phyloP scores from a whole-genome alignment of 2,329 filamentous ascomycete species.

The Xylariaceae sp. region DNA sequence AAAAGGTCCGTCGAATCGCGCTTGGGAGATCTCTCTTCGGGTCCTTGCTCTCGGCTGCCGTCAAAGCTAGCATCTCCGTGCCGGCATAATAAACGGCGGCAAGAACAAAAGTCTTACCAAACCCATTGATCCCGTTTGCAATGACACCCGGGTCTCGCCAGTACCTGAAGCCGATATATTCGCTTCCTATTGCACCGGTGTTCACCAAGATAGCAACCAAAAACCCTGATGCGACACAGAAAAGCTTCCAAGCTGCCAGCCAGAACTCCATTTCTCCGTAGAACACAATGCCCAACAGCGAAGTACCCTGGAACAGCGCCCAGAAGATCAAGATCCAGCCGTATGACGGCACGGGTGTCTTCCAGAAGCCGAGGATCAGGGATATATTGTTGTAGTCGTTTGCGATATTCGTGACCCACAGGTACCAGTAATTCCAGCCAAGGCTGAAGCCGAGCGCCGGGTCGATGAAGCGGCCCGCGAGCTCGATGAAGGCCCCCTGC shows the following conservation, averaged over 20 bases:
- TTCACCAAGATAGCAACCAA: slow-evolving; percentile 44
- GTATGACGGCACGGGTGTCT: slow-evolving; percentile 49
- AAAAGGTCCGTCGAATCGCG: slow-evolving; percentile 41
- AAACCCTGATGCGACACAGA: slow-evolving; percentile 42
- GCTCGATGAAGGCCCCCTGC: slow-evolving; percentile 57
- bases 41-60: slow-evolving; percentile 42
- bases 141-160: slow-evolving; percentile 44
- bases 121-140: slow-evolving; percentile 44
- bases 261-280: slow-evolving; percentile 44
- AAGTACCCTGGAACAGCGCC: slow-evolving; percentile 49
- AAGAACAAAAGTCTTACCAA: slow-evolving; percentile 44
- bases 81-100: slow-evolving; percentile 46
- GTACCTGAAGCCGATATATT: slow-evolving; percentile 44
- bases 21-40: slow-evolving; percentile 40
- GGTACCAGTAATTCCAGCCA: slow-evolving; percentile 57
- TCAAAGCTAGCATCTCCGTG: slow-evolving; percentile 46
- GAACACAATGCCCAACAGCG: slow-evolving; percentile 41
- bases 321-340: slow-evolving; percentile 55
- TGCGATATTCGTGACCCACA: slow-evolving; percentile 51
- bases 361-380: slow-evolving; percentile 52
- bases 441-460: slow-evolving; percentile 53
- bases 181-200: slow-evolving; percentile 43
- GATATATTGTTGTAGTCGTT: slow-evolving; percentile 53
- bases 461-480: slow-evolving; percentile 58
- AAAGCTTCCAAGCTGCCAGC: slow-evolving; percentile 43